Evolutionary conservation across 192 early-diverging fungal genomes (phyloP), one percentile per base, ranked within the genome.

Genomic region (Coemansia erecta): DNA sequence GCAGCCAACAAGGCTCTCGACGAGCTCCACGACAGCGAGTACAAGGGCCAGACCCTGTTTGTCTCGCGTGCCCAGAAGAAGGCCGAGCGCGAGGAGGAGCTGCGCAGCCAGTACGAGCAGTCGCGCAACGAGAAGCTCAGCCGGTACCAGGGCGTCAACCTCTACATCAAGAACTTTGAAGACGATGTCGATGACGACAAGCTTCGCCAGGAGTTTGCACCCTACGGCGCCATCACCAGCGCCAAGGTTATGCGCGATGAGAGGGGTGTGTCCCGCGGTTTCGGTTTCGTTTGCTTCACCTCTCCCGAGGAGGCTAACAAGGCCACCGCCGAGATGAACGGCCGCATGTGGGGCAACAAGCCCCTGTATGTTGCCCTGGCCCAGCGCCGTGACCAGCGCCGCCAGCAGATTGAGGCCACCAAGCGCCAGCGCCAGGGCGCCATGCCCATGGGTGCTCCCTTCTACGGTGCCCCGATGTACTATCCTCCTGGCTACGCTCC

Each of bases 281-380:
- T 99, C 61, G 97, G 97, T 14, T 99, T 99, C 73, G 97, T 99
- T 23, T 99, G 97, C 87, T 99, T 95, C 86, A 92, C 92, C n/a
- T 86, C 91, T 35, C 94, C 97, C 47, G 95, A 97, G 69, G 97
- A 99, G 83, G 95, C 97, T 45, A 94, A 87, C 78, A 95, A 94
- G 86, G 97, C 97, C 56, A 93, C 94, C 43, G 89, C 93, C 56
- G 97, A 98, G 83, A 98, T 98, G 95, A 98, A 98, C 83, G 92
- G 93, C 60, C 89, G 93, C 63, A 93, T 98, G 85, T 77, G 95
- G 56, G 89, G 88, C 61, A 77, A 72, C 81, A 99, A 99, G 85
- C 97, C 97, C 49, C 90, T 99, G 66, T 99, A 98, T 73, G 97
- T 99, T 46, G 95, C 93, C 50, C 85, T 97, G 37, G 94, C 94